Percentiles rank a stretch among this genome's conserved stretches.
Conservation (phyloP, 2,329 filamentous ascomycete species). For the Eutypa lata region DNA sequence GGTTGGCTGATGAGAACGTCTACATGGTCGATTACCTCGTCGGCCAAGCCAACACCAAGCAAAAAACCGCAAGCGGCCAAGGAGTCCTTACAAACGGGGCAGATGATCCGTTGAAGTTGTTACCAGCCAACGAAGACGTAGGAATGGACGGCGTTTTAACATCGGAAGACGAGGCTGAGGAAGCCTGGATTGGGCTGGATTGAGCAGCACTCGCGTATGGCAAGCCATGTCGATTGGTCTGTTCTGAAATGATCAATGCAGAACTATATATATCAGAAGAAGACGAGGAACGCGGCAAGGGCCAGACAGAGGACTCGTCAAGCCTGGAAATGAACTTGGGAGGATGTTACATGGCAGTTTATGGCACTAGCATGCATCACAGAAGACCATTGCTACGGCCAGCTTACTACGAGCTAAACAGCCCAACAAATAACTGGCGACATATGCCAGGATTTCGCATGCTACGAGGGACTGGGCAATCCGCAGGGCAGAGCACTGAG, state of each 20-base stretch:
- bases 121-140: conserved; percentile 15
- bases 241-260: not conserved
- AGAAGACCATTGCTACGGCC: too few species aligned
- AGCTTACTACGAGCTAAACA: not conserved
- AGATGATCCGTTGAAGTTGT: conserved; percentile 19
- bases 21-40: conserved; percentile 85
- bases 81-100: conserved; percentile 9
- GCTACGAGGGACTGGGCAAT: too few species aligned
- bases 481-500: too few species aligned
- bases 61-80: conserved; percentile 5
- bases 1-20: conserved; percentile 80
- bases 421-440: not conserved
- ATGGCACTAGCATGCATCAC: too few species aligned
- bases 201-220: conserved; percentile 8
- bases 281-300: not conserved
- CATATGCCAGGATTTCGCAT: too few species aligned
- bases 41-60: conserved; percentile 40
- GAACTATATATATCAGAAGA: not conserved
- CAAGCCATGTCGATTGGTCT: not conserved
- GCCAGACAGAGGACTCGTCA: not conserved
- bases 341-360: too few species aligned
- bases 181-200: conserved; percentile 30
- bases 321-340: too few species aligned
- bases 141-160: conserved; percentile 14
- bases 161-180: conserved; percentile 21